Base-by-base conservation (phyloP, 2,329 filamentous ascomycete species). In the Allantophomopsis lycopodina region DNA sequence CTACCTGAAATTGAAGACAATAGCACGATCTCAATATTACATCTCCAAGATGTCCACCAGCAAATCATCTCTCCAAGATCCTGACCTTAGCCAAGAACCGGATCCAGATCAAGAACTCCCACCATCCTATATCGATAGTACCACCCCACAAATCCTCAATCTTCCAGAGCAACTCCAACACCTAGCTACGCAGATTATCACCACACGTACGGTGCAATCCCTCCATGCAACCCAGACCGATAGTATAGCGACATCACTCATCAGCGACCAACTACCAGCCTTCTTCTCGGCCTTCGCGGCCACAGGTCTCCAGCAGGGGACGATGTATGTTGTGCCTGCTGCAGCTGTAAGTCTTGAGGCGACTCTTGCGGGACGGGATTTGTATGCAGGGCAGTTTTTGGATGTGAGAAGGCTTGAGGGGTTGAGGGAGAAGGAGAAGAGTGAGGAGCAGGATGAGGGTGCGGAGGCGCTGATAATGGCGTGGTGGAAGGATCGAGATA, bases 281-380 rank as follows among this genome's bases (percentile, higher is more conserved):
- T 55, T 50, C 40, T 44, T 55, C 38, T 49, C 46, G 12, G 44
- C 46, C 16, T 55, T 52, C 36, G 48, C 47, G 21, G 45, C 45
- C 11, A 48, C 49, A 0, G 48, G 50, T 2, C 41, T 47, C 3
- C 32, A 32, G 11, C 45, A 40, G 37, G 53, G 51, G 6, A 51
- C 48, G 0, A 40, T 55, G 7, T 49, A 53, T 13, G 42, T 55
- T 6, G 47, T 55, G 28, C 52, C 53, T 1, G 42, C 45, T 13
- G 40, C 36, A 11, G 51, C 44, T 13, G 14, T 53, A 1, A 35
- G 44, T 17, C 46, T 47, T 3, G 38, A 46, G 18, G 51, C 49
- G 10, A n/a, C 43, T 11, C 52, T 50, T 4, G 40, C 45, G 7
- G 44, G 50, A 12, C 50, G 46, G 35, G 49, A 55, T 18, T 45